Conservation (phyloP, 179 eudicot species). For the Beta corolliflora region DNA sequence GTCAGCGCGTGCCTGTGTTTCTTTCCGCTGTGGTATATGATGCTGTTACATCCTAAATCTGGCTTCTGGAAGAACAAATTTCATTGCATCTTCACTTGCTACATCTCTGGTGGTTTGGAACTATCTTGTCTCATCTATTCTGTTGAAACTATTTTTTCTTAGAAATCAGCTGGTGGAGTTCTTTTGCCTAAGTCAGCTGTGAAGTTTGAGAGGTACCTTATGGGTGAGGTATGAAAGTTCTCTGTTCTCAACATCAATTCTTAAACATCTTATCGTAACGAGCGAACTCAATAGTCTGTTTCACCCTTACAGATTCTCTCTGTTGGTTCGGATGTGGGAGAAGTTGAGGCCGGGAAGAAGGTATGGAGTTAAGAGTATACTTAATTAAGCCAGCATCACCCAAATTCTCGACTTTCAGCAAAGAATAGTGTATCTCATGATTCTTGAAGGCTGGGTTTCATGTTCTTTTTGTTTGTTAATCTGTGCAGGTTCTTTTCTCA, state of each 20-base stretch:
- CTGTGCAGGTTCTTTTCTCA: conserved; percentile 89
- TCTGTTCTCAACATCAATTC: not conserved
- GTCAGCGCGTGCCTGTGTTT: not conserved
- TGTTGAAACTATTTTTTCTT: not conserved
- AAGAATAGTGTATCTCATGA: not conserved
- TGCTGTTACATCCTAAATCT: not conserved
- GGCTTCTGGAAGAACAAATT: not conserved
- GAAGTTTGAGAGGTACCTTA: conserved; percentile 87
- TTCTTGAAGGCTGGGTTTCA: not conserved
- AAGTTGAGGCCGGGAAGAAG: conserved; percentile 90
- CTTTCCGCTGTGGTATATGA: not conserved
- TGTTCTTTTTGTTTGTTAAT: conserved; percentile 10
- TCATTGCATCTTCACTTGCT: not conserved
- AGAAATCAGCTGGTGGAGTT: conserved; percentile 98
- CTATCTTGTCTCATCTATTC: not conserved
- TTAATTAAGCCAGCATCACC: not conserved
- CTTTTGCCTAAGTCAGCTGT: conserved; percentile 94
- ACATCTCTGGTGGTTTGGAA: not conserved
- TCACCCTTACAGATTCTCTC: conserved; percentile 60
- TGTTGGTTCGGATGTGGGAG: conserved; percentile 73
- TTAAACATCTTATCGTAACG: not conserved
- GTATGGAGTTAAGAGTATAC: conserved; percentile 30
- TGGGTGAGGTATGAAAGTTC: conserved; percentile 73
- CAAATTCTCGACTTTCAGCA: not conserved
- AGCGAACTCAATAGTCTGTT: not conserved